Evolutionary conservation across 75 land plant genomes (phyloP).

Genomic region (Sequoia sempervirens): DNA sequence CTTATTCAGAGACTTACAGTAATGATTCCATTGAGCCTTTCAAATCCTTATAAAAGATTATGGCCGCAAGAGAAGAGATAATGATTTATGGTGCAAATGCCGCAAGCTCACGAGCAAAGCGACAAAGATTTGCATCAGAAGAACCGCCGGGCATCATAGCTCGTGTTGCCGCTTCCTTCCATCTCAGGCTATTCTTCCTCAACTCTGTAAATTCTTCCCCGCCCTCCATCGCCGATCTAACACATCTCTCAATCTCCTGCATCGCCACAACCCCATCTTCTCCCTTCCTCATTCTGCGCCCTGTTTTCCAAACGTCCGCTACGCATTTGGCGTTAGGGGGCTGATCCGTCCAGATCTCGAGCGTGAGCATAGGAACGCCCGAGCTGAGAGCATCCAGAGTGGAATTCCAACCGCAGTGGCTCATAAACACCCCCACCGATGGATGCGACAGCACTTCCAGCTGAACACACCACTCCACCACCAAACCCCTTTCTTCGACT

Average conservation of each 20-base stretch:
- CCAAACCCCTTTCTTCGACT: neutral
- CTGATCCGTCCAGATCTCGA: slow-evolving; percentile 1
- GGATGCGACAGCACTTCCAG: too few relatives aligned
- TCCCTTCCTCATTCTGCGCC: slow-evolving; percentile 4
- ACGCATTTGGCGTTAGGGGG: slow-evolving; percentile 1
- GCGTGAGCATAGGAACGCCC: too few relatives aligned
- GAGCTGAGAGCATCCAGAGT: too few relatives aligned
- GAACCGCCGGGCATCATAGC: slow-evolving; percentile 6
- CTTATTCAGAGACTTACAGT: too few relatives aligned
- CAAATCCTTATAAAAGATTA: too few relatives aligned
- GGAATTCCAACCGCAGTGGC: too few relatives aligned
- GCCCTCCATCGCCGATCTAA: slow-evolving; percentile 17
- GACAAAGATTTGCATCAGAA: slow-evolving; percentile 6
- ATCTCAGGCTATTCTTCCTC: slow-evolving; percentile 23
- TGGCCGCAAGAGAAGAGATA: too few relatives aligned
- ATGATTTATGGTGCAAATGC: neutral
- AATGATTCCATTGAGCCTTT: too few relatives aligned
- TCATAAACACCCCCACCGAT: too few relatives aligned
- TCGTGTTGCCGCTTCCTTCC: slow-evolving; percentile 21
- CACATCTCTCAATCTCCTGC: slow-evolving; percentile 20
- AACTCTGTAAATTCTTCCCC: slow-evolving; percentile 25
- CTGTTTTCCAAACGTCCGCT: slow-evolving; percentile 23
- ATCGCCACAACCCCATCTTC: slow-evolving; percentile 12
- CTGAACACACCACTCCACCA: too few relatives aligned
- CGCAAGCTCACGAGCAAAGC: neutral